These are phyloP conservation scores for Quercus rubra DNA, from an alignment of 306 rosid species.

Conservation along the genomic window DNA sequence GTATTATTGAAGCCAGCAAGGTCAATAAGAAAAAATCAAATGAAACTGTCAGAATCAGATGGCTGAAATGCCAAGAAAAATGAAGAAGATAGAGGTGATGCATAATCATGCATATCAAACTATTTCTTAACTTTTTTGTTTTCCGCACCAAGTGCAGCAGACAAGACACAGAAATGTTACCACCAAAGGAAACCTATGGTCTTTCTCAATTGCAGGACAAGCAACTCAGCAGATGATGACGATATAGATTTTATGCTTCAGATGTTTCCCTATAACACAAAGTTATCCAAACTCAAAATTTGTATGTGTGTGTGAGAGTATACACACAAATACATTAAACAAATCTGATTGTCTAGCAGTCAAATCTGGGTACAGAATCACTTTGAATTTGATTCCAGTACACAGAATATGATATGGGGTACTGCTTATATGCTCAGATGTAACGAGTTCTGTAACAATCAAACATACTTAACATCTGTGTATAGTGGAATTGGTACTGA, in stretches of 20 bases:
- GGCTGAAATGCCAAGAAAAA: neutral
- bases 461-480: neutral
- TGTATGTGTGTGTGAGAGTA: neutral
- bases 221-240: neutral
- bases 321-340: neutral
- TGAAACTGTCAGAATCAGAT: neutral
- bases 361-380: neutral
- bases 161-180: neutral
- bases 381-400: neutral
- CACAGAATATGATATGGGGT: neutral
- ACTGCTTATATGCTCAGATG: neutral
- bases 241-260: neutral
- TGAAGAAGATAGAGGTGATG: neutral
- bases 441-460: neutral
- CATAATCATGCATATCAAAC: neutral
- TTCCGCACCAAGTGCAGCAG: neutral
- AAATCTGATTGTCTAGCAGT: neutral
- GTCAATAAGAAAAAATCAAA: neutral
- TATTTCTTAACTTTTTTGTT: neutral
- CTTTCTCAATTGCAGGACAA: neutral
- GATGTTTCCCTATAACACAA: neutral
- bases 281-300: neutral
- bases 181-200: neutral
- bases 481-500: neutral
- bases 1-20: neutral